A percentile compares a stretch with the other conserved stretches of the same genome.
Evolutionary conservation across 192 early-diverging fungal species (phyloP).

Genomic region (Thoreauomyces humboldtii): DNA sequence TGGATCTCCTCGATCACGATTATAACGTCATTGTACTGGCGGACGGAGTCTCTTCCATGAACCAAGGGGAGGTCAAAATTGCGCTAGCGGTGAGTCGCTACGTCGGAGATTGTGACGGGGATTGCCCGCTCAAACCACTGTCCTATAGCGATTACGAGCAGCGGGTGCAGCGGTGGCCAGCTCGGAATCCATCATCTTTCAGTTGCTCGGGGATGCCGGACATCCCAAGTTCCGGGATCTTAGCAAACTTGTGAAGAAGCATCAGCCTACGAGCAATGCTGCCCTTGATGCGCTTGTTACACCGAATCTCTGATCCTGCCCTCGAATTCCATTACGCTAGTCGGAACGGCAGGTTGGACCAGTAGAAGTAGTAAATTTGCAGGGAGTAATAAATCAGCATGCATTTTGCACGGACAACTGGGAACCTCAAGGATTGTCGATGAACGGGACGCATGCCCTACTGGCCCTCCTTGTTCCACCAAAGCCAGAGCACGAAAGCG

Average conservation of each 20-base stretch:
- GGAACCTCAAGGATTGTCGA: too few species aligned
- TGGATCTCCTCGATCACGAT: slow-evolving; percentile 78
- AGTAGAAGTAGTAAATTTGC: too few species aligned
- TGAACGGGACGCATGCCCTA: too few species aligned
- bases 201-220: slow-evolving; percentile 66
- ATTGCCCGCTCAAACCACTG: too few species aligned
- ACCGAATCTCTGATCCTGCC: slow-evolving; percentile 25
- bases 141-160: slow-evolving; percentile 31
- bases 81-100: slow-evolving; percentile 64
- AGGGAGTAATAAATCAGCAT: too few species aligned
- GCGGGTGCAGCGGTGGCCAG: slow-evolving; percentile 43
- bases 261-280: slow-evolving; percentile 54
- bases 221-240: slow-evolving; percentile 79
- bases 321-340: too few species aligned
- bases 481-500: background rate
- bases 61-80: slow-evolving; percentile 77
- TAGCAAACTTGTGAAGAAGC: slow-evolving; percentile 81
- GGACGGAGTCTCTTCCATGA: slow-evolving; percentile 89
- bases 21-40: slow-evolving; percentile 86
- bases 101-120: too few species aligned
- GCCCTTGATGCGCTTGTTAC: slow-evolving; percentile 38
- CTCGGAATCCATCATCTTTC: slow-evolving; percentile 48
- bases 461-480: slow-evolving; percentile 9
- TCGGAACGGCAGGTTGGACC: too few species aligned
- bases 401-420: too few species aligned